A percentile compares a stretch with the other conserved stretches of the same genome.
Evolutionary conservation across 1,139 yeast species (phyloP).

Genomic region (Hanseniaspora uvarum): DNA sequence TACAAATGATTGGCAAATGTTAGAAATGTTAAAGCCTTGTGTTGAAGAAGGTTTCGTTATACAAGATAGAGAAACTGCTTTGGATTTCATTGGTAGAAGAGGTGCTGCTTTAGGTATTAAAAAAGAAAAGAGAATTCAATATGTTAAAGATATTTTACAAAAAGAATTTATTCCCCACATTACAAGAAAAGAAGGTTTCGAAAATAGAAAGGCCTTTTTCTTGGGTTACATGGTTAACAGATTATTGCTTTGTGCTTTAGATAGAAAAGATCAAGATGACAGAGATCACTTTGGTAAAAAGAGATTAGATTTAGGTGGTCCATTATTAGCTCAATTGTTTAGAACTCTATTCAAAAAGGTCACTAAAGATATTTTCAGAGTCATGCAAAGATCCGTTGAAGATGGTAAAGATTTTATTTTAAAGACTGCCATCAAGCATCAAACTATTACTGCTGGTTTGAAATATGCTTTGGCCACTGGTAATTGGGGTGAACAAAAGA

Average conservation of each 20-base stretch:
- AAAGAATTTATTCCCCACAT: slow-evolving; percentile 94
- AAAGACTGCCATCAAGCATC: slow-evolving; percentile 92
- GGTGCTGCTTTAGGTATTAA: slow-evolving; percentile 88
- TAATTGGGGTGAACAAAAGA: slow-evolving; percentile 99
- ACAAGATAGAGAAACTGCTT: slow-evolving; percentile 95
- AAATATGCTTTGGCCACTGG: slow-evolving; percentile 97
- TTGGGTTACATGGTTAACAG: slow-evolving; percentile 96
- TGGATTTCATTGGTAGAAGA: slow-evolving; percentile 97
- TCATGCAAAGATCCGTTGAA: slow-evolving; percentile 98
- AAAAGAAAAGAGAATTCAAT: slow-evolving; percentile 95
- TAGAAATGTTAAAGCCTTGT: slow-evolving; percentile 97
- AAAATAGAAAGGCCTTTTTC: slow-evolving; percentile 91
- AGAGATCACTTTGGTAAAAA: slow-evolving; percentile 99
- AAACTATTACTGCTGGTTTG: slow-evolving; percentile 92
- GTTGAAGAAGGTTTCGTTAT: slow-evolving; percentile 98
- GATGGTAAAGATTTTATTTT: slow-evolving; percentile 93
- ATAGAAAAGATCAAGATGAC: slow-evolving; percentile 95
- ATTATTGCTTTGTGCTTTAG: slow-evolving; percentile 85
- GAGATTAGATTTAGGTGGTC: slow-evolving; percentile 97
- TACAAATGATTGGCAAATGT: slow-evolving; percentile 97
- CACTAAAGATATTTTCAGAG: slow-evolving; percentile 88
- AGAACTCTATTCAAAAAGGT: slow-evolving; percentile 87
- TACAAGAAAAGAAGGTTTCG: slow-evolving; percentile 94
- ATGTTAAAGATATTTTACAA: slow-evolving; percentile 90
- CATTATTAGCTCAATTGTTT: slow-evolving; percentile 87